Conservation (phyloP, 163 green algal species). For the Coccomyxa subellipsoidea region DNA sequence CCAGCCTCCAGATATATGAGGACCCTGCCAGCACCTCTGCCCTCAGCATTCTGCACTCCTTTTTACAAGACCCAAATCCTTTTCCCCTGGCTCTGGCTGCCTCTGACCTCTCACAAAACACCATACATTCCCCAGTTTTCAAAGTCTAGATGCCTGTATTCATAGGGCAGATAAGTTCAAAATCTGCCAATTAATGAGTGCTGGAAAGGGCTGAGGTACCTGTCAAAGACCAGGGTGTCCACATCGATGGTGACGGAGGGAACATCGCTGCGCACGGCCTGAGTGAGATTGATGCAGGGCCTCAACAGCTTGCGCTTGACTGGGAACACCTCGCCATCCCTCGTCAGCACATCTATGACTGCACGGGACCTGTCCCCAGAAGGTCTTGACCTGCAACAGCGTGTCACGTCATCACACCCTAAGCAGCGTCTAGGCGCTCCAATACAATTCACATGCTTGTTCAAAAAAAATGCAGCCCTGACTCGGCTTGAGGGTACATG, state of each 20-base stretch:
- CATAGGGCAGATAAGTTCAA: too few relatives aligned
- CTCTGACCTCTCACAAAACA: too few relatives aligned
- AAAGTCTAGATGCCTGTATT: too few relatives aligned
- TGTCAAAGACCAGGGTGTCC: slow-evolving; percentile 63
- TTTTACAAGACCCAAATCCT: too few relatives aligned
- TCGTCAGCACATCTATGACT: slow-evolving; percentile 32
- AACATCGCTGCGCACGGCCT: slow-evolving; percentile 23
- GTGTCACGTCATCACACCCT: too few relatives aligned
- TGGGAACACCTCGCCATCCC: slow-evolving; percentile 62
- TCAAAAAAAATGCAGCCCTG: too few relatives aligned
- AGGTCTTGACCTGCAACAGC: not conserved
- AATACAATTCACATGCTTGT: too few relatives aligned
- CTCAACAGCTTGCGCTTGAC: slow-evolving; percentile 61
- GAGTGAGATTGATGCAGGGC: slow-evolving; percentile 64
- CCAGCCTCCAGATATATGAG: slow-evolving; percentile 64
- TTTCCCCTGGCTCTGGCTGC: too few relatives aligned
- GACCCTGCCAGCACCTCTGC: slow-evolving; percentile 57
- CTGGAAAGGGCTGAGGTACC: slow-evolving; percentile 10
- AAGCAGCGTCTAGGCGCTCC: too few relatives aligned
- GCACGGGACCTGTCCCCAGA: not conserved
- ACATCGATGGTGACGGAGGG: slow-evolving; percentile 42
- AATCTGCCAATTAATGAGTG: slow-evolving; percentile 1
- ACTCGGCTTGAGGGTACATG: too few relatives aligned
- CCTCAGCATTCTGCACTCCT: too few relatives aligned
- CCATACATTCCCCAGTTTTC: too few relatives aligned